A percentile compares a stretch with the other conserved stretches of the same genome.
Evolutionary conservation across 2,329 filamentous ascomycete genomes (phyloP).

Genomic region (Ilyonectria robusta): DNA sequence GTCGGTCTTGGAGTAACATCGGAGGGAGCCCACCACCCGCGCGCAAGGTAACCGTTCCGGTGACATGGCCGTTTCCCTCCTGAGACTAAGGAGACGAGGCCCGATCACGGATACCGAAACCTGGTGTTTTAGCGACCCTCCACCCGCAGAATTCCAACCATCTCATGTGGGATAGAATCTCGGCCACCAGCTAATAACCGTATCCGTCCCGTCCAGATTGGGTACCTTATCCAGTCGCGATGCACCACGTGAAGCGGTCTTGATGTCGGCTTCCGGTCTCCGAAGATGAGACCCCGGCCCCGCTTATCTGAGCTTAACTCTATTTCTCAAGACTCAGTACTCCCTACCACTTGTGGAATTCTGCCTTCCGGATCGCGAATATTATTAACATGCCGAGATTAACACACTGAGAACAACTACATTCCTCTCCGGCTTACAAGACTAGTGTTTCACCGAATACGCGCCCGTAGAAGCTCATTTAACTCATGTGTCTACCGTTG

Average conservation of each 20-base stretch:
- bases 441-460: neutral
- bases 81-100: neutral
- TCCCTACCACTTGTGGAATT: neutral
- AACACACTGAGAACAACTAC: neutral
- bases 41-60: neutral
- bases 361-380: neutral
- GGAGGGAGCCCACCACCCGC: neutral
- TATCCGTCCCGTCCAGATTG: neutral
- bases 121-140: neutral
- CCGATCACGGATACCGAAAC: neutral
- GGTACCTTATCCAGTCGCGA: neutral
- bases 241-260: neutral
- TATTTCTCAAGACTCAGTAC: neutral
- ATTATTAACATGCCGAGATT: too few relatives aligned
- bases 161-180: neutral
- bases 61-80: neutral
- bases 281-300: slow-evolving; percentile 4
- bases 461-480: neutral
- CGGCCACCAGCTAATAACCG: neutral
- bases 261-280: slow-evolving; percentile 9
- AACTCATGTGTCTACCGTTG: neutral
- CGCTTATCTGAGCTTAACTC: slow-evolving; percentile 16
- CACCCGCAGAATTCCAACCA: neutral
- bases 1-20: neutral
- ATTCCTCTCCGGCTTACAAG: neutral